Evolutionary conservation across 352 stramenopile genomes (phyloP), one percentile per base, ranked within the genome.

Genomic region (Stramenopiles sp.): DNA sequence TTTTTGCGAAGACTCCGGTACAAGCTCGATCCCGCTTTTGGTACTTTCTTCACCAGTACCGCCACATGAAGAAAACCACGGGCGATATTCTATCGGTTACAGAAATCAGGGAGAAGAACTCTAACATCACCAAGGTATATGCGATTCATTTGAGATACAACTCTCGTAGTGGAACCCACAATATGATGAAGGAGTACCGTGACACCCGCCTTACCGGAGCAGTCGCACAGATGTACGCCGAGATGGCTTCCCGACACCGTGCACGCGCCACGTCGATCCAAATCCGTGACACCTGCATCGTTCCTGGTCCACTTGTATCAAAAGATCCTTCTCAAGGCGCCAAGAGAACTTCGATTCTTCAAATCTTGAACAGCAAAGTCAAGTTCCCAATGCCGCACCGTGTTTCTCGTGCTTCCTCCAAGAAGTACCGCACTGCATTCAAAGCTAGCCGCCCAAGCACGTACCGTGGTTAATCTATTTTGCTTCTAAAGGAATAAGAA

Each of bases 131-230:
- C 78, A 99, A 99, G 84, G 98, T 98, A 88, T 99, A 98, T 85
- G 93, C 92, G 80, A 97, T 99, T 83, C 98, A 94, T 92, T 92
- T 99, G 79, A 91, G 94, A 78, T 99, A 99, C 87, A 97, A 98
- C 85, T 98, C 93, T 76, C 91, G 95, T 80, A 97, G 90, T 75
- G 95, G 95, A 81, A 99, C 95, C 53, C 96, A 99, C 90, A 99
- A 99, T 88, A 99, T 99, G 96, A 99, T 99, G 93, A 97, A 98
- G 85, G 96, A 99, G 87, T 99, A 98, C 92, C 89, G 96, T 86
- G 92, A 98, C 80, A 82, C 97, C 76, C 97, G 88, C 71, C 86
- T 99, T 69, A 97, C 92, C 78, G 92, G 91, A 78, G 95, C 96
- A 74, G 91, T 99, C 33, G 92, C 97, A 78, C 94, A 99, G 87